These are phyloP conservation scores for Candida ficus DNA, from an alignment of 805 yeast species.

Conservation along the genomic window DNA sequence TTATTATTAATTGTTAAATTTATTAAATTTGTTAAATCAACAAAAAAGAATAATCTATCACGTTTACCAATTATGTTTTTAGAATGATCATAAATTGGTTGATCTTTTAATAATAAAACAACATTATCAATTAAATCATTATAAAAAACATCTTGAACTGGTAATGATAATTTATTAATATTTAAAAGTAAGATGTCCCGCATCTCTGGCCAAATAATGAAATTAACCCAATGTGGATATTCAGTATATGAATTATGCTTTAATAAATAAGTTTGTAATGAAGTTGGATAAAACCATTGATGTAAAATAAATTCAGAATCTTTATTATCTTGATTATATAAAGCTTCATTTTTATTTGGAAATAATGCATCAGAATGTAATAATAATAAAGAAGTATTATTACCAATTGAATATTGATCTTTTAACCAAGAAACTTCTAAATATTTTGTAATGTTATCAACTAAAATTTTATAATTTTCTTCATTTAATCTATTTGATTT, in stretches of 20 bases:
- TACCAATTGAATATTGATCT: constrained; percentile 2
- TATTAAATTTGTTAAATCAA: constrained; percentile 5
- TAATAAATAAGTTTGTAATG: constrained; percentile 9
- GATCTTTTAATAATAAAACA: constrained; percentile 5
- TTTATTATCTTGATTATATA: too few species aligned
- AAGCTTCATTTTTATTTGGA: not conserved
- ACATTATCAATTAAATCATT: constrained; percentile 10
- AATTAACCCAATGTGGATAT: constrained; percentile 14
- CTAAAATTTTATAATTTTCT: constrained; percentile 2
- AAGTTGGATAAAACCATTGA: constrained; percentile 13
- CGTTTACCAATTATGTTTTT: not conserved
- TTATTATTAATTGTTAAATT: constrained; percentile 4
- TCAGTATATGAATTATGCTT: constrained; percentile 4
- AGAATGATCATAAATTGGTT: not conserved
- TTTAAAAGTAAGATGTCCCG: constrained; percentile 8
- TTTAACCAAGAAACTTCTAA: constrained; percentile 11
- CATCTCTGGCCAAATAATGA: constrained; percentile 15
- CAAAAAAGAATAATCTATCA: constrained; percentile 7
- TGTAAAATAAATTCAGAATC: constrained; percentile 10
- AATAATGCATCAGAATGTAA: constrained; percentile 8
- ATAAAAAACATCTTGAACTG: constrained; percentile 4
- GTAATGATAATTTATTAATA: constrained; percentile 5
- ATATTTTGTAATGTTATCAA: constrained; percentile 7
- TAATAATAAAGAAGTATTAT: constrained; percentile 4
- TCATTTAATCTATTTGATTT: constrained; percentile 9